phyloP scores from a whole-genome alignment of 1,284 basidiomycete species.

The Wolfiporia cocos region DNA sequence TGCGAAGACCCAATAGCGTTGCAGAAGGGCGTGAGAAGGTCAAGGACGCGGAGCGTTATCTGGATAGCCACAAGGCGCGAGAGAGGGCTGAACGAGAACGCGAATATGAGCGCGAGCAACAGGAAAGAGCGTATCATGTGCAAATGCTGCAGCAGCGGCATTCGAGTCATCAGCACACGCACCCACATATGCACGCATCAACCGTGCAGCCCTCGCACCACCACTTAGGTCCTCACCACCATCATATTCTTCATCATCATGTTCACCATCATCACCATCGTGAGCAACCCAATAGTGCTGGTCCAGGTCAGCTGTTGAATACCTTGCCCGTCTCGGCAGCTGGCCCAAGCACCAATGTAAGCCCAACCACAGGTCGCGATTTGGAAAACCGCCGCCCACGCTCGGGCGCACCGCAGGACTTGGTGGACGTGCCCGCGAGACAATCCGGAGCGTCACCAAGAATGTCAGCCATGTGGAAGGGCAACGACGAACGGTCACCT shows the following conservation, averaged over 20 bases:
- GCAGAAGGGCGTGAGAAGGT: slow-evolving; percentile 20
- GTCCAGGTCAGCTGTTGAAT: no score
- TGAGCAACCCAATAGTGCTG: slow-evolving; percentile 8
- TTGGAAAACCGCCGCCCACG: slow-evolving; percentile 25
- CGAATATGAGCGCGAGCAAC: slow-evolving; percentile 19
- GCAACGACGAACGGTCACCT: slow-evolving; percentile 13
- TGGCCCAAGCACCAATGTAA: slow-evolving; percentile 11
- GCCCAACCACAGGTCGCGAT: slow-evolving; percentile 21
- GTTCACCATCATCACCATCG: slow-evolving; percentile 38
- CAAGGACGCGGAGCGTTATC: slow-evolving; percentile 22
- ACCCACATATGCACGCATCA: slow-evolving; percentile 17
- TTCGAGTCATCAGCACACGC: slow-evolving; percentile 15
- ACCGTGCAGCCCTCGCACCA: slow-evolving; percentile 22
- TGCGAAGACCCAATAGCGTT: slow-evolving; percentile 22
- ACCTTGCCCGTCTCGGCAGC: slow-evolving; percentile 17
- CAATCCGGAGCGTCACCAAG: slow-evolving; percentile 12
- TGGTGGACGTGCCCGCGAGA: slow-evolving; percentile 28
- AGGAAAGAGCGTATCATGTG: slow-evolving; percentile 18
- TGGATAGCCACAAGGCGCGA: slow-evolving; percentile 22
- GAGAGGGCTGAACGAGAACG: slow-evolving; percentile 26
- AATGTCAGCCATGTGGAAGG: slow-evolving; percentile 18
- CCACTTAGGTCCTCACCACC: slow-evolving; percentile 30
- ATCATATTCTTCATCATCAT: slow-evolving; percentile 39
- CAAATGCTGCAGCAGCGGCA: slow-evolving; percentile 19
- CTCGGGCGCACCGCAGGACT: slow-evolving; percentile 35